phyloP scores from a whole-genome alignment of 2,329 filamentous ascomycete genomes.

The Biscogniauxia marginata region DNA sequence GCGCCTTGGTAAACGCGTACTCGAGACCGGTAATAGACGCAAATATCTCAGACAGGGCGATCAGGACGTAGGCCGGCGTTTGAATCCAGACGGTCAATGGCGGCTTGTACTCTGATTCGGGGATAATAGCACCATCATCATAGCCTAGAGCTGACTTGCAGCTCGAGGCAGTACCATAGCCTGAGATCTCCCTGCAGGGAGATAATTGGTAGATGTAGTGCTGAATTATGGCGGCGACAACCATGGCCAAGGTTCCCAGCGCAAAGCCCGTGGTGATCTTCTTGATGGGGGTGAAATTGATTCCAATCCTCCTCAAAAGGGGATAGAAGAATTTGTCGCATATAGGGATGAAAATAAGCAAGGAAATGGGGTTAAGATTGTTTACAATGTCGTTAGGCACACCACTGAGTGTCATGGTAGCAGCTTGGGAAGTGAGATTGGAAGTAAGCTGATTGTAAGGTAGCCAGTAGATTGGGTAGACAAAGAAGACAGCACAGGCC shows the following conservation, averaged over 20 bases:
- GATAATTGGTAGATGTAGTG: slow-evolving; percentile 62
- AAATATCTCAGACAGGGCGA: slow-evolving; percentile 49
- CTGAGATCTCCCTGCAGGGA: slow-evolving; percentile 56
- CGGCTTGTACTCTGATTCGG: slow-evolving; percentile 27
- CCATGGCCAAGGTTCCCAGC: slow-evolving; percentile 61
- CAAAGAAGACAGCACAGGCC: not conserved
- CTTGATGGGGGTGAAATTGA: slow-evolving; percentile 72
- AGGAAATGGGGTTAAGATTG: slow-evolving; percentile 71
- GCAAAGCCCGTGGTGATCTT: slow-evolving; percentile 70
- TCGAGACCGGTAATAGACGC: slow-evolving; percentile 60
- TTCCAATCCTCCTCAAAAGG: slow-evolving; percentile 56
- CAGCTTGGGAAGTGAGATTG: slow-evolving; percentile 61
- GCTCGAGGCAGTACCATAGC: slow-evolving; percentile 46
- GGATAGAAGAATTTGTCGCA: slow-evolving; percentile 68
- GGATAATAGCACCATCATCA: slow-evolving; percentile 7
- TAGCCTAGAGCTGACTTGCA: slow-evolving; percentile 20
- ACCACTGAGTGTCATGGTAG: slow-evolving; percentile 63
- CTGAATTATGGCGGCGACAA: slow-evolving; percentile 54
- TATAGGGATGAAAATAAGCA: slow-evolving; percentile 72
- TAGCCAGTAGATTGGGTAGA: slow-evolving; percentile 18
- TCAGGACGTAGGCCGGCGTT: slow-evolving; percentile 48
- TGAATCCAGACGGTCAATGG: slow-evolving; percentile 64
- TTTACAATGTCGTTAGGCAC: slow-evolving; percentile 74
- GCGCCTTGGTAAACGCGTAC: slow-evolving; percentile 75
- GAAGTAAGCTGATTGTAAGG: slow-evolving; percentile 58